Base-by-base conservation (phyloP, 2,329 filamentous ascomycete species). In the Monilinia aucupariae region DNA sequence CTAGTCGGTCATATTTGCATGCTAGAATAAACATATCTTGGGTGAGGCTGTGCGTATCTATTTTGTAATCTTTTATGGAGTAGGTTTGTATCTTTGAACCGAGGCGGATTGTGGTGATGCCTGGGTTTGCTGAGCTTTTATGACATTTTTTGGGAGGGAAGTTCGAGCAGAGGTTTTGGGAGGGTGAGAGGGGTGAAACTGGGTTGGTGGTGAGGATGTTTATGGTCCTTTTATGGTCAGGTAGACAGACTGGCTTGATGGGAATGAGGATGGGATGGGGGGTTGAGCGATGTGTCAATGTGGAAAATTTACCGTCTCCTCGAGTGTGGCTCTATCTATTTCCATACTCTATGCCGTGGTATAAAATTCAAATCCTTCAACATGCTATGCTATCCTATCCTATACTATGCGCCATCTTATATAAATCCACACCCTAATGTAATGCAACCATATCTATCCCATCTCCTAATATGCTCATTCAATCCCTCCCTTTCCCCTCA, bases 1-100 rank as follows among this genome's bases (percentile, higher is more conserved):
- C 64, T 68, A 66, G 63, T 59, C 64, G 69, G 65, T 73, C 70
- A 73, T 69, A 70, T 70, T 70, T 69, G 65, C 68, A 66, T 73
- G 70, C 69, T 60, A 69, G 59, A 73, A 63, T 63, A 41, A 70
- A 48, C 50, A 68, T 37, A 48, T n/a, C 9, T 41, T 49, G 34
- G 34, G 60, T 37, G 60, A 62, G n/a, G 60, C 51, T 30, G n/a
- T 55, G 41, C 17, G 22, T 48, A 55, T 37, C 25, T 55, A 45
- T n/a, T 34, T 10, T 27, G 20, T 34, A 25, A 20, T 43, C n/a
- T 43, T 43, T 27, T 56, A 56, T 55, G 25, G 20, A 37, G 34
- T 37, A 13, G 34, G 34, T 37, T 39, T 39, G 37, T 39, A 37
- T 37, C 12, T 39, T 17, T 22, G 17, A 15, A 37, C 27, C 17